These are phyloP conservation scores for Drosera capensis DNA, from an alignment of 148 eudicot species.

Conservation along the genomic window DNA sequence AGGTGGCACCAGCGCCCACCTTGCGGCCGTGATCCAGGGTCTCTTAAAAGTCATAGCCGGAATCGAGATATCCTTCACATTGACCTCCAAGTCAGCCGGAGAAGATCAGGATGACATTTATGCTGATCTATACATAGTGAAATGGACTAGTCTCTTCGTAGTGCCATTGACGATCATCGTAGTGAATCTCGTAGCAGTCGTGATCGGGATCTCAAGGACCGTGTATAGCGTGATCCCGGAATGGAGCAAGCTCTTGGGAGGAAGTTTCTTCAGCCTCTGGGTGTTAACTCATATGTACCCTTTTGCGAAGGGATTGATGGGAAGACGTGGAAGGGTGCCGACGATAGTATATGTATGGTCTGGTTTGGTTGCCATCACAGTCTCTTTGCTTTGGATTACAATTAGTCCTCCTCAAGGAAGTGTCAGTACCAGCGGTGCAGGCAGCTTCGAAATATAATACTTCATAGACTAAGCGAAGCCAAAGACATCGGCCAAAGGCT, in stretches of 20 bases:
- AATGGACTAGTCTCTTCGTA: constrained; percentile 64
- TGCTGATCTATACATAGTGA: constrained; percentile 60
- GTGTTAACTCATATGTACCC: constrained; percentile 87
- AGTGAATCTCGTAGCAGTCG: constrained; percentile 40
- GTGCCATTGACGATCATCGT: constrained; percentile 61
- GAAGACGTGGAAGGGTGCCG: constrained; percentile 61
- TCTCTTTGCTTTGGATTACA: constrained; percentile 70
- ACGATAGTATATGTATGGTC: constrained; percentile 83
- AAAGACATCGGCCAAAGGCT: too few species aligned
- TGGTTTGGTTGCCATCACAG: constrained; percentile 51
- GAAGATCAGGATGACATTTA: constrained; percentile 73
- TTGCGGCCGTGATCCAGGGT: constrained; percentile 75
- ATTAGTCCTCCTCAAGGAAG: constrained; percentile 36
- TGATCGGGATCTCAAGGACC: constrained; percentile 49
- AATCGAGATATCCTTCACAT: constrained; percentile 65
- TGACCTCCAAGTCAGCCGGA: constrained; percentile 53
- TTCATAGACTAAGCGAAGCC: too few species aligned
- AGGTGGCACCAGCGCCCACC: constrained; percentile 82
- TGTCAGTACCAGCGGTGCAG: constrained; percentile 6
- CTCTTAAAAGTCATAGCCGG: constrained; percentile 72
- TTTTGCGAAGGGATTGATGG: constrained; percentile 75
- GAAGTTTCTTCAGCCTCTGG: constrained; percentile 62
- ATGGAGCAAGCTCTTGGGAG: constrained; percentile 70
- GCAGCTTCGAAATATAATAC: too few species aligned
- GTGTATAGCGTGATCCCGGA: constrained; percentile 62